Conservation (phyloP, 2,329 filamentous ascomycete species). For the Monosporascus ibericus region DNA sequence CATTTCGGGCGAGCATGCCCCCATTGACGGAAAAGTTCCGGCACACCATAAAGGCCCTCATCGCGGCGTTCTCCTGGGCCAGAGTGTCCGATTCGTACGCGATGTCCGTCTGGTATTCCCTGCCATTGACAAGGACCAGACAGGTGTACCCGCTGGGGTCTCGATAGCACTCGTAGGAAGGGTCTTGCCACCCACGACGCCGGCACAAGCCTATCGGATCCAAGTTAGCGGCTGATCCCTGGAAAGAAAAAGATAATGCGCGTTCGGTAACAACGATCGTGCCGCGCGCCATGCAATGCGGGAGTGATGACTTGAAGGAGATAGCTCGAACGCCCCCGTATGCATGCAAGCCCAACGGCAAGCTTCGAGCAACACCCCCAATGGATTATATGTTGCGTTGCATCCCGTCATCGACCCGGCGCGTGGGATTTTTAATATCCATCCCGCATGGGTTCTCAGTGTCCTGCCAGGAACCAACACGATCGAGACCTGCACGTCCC, state of each 20-base stretch:
- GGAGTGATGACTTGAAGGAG: constrained; percentile 21
- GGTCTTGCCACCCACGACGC: constrained; percentile 89
- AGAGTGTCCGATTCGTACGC: constrained; percentile 75
- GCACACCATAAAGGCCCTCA: constrained; percentile 96
- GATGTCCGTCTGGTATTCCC: constrained; percentile 89
- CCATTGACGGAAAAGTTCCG: constrained; percentile 96
- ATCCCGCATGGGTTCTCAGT: constrained; percentile 11
- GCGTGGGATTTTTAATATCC: constrained; percentile 21
- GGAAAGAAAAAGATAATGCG: constrained; percentile 12
- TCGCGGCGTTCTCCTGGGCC: constrained; percentile 88
- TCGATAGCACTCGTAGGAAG: constrained; percentile 77
- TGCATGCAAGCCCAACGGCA: constrained; percentile 27
- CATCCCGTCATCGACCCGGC: constrained; percentile 12
- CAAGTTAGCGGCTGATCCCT: constrained; percentile 25
- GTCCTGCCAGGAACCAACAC: constrained; percentile 18
- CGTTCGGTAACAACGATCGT: constrained; percentile 18
- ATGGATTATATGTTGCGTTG: constrained; percentile 4
- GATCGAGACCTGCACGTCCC: constrained; percentile 25
- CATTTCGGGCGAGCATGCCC: constrained; percentile 73
- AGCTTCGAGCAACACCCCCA: constrained; percentile 13
- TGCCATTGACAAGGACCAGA: constrained; percentile 89
- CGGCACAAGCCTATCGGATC: constrained; percentile 73
- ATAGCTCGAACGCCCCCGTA: constrained; percentile 18
- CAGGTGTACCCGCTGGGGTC: constrained; percentile 75
- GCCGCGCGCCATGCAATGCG: constrained; percentile 15